A percentile compares a stretch with the other conserved stretches of the same genome.
Evolutionary conservation across 805 yeast species (phyloP).

Genomic region (Pichia rugopelliculosa): DNA sequence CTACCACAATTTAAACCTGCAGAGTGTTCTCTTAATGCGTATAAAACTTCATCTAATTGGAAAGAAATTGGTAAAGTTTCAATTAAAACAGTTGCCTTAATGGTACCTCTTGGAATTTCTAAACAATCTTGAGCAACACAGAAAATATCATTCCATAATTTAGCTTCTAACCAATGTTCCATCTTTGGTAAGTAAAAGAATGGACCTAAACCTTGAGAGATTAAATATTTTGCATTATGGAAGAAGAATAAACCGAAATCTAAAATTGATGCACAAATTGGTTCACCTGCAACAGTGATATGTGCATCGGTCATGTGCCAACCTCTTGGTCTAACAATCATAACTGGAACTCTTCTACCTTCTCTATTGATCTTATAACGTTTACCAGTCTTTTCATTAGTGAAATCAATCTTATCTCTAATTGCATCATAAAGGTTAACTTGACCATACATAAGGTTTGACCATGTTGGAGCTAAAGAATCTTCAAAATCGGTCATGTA

Average conservation of each 20-base stretch:
- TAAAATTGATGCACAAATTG: conserved; percentile 68
- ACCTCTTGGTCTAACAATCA: conserved; percentile 83
- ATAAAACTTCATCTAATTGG: conserved; percentile 81
- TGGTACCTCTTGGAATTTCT: conserved; percentile 64
- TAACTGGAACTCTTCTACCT: conserved; percentile 59
- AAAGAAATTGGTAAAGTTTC: conserved; percentile 82
- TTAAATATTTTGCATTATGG: conserved; percentile 60
- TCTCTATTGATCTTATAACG: conserved; percentile 34
- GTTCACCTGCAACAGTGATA: conserved; percentile 63
- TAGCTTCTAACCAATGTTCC: conserved; percentile 81
- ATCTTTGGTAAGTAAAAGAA: conserved; percentile 78
- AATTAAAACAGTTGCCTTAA: conserved; percentile 73
- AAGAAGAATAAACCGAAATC: conserved; percentile 74
- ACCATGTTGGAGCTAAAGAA: conserved; percentile 80
- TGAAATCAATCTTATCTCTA: conserved; percentile 56
- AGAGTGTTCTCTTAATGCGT: conserved; percentile 68
- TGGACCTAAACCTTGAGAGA: conserved; percentile 67
- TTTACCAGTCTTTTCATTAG: conserved; percentile 31
- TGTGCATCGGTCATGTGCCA: conserved; percentile 81
- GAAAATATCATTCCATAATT: conserved; percentile 77
- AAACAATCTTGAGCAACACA: conserved; percentile 67
- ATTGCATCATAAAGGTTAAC: conserved; percentile 71
- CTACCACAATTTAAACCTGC: conserved; percentile 83
- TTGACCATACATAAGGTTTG: conserved; percentile 72
- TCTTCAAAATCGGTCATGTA: conserved; percentile 87